Evolutionary conservation across 2,329 filamentous ascomycete genomes (phyloP).

Genomic region (Ceratocystis albifundus): DNA sequence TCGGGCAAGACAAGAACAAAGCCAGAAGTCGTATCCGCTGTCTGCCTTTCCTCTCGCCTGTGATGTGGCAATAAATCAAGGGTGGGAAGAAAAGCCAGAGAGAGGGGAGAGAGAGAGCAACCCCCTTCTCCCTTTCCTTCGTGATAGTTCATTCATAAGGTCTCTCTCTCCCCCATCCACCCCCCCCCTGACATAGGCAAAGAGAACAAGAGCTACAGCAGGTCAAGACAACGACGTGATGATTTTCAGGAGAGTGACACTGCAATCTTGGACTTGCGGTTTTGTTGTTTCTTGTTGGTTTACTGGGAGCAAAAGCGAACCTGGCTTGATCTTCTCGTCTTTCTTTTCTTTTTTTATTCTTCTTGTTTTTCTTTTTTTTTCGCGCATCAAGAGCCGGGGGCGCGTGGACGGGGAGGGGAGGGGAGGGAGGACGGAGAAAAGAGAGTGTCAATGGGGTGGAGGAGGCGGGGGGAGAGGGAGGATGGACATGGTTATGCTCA

Average conservation of each 20-base stretch:
- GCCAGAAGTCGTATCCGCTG: too few relatives aligned
- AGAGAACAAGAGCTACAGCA: not conserved
- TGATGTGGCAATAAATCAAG: not conserved
- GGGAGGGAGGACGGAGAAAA: not conserved
- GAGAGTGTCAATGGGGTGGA: not conserved
- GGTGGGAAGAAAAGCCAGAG: not conserved
- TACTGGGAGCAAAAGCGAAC: not conserved
- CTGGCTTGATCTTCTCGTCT: too few relatives aligned
- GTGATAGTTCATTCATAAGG: not conserved
- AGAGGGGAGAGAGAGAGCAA: not conserved
- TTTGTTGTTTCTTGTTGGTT: not conserved
- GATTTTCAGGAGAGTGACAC: slow-evolving; percentile 10
- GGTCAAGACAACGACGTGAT: not conserved
- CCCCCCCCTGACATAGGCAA: not conserved
- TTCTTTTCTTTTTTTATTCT: too few relatives aligned
- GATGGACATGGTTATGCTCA: not conserved
- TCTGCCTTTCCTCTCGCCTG: not conserved
- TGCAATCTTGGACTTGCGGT: not conserved
- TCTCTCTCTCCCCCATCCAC: too few relatives aligned
- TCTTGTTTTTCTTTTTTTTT: too few relatives aligned
- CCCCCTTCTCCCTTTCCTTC: not conserved
- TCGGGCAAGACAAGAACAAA: not conserved
- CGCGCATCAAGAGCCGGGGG: too few relatives aligned
- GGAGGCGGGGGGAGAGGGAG: not conserved
- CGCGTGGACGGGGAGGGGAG: not conserved